Percentiles rank a stretch among this genome's conserved stretches.
phyloP scores from a whole-genome alignment of 305 asterid species.

The Petunia hybrid region DNA sequence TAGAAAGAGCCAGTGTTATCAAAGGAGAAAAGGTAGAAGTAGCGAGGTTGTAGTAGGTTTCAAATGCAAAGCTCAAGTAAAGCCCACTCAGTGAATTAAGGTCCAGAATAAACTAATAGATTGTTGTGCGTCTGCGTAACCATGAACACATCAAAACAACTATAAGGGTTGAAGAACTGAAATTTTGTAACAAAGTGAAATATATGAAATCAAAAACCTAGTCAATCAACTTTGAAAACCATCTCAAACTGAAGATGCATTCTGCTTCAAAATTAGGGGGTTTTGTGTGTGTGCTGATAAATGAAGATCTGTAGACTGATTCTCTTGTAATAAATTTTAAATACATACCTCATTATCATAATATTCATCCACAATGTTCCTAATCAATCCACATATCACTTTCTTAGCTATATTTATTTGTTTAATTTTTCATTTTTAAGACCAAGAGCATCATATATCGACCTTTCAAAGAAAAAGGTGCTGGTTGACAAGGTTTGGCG shows the following conservation, averaged over 20 bases:
- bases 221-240: neutral
- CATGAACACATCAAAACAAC: slow-evolving; percentile 6
- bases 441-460: slow-evolving; percentile 8
- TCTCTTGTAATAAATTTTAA: slow-evolving; percentile 6
- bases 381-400: neutral
- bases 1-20: neutral
- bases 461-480: neutral
- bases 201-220: neutral
- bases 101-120: slow-evolving; percentile 4
- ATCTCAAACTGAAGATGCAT: neutral
- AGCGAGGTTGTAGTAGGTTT: slow-evolving; percentile 10
- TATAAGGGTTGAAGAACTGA: slow-evolving; percentile 2
- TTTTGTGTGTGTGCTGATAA: neutral
- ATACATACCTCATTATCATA: neutral
- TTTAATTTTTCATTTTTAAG: neutral
- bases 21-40: slow-evolving; percentile 9
- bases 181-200: neutral
- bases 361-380: slow-evolving; percentile 25
- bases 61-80: neutral
- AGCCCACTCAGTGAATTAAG: neutral
- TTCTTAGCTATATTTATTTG: slow-evolving; percentile 2
- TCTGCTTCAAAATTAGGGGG: neutral
- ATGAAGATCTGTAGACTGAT: neutral
- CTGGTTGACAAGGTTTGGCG: slow-evolving; percentile 7
- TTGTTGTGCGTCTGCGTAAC: no score